A percentile compares a stretch with the other conserved stretches of the same genome.
Evolutionary conservation across 257 asterid genomes (phyloP).

Genomic region (Misopates orontium): DNA sequence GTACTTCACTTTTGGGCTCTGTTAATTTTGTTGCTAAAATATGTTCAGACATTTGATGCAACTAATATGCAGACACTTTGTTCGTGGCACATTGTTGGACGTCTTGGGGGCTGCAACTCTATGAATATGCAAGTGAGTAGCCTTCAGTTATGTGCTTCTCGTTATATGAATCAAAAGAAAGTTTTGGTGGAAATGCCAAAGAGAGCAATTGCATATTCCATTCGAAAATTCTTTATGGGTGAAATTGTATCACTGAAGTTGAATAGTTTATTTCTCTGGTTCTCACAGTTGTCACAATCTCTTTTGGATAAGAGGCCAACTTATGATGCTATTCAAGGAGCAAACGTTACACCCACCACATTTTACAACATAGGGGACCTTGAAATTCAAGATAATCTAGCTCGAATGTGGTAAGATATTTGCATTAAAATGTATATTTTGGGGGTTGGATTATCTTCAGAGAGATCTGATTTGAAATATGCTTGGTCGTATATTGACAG

Average conservation of each 20-base stretch:
- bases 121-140: slow-evolving; percentile 88
- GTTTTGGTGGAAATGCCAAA: slow-evolving; percentile 1
- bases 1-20: slow-evolving; percentile 14
- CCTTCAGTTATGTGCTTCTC: slow-evolving; percentile 12
- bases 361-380: slow-evolving; percentile 96
- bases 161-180: background rate
- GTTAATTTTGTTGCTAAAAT: slow-evolving; percentile 18
- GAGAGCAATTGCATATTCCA: background rate
- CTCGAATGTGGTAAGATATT: slow-evolving; percentile 74
- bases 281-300: slow-evolving; percentile 71
- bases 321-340: slow-evolving; percentile 87
- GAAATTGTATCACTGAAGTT: slow-evolving; percentile 5
- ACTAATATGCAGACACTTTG: slow-evolving; percentile 63
- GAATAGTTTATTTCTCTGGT: slow-evolving; percentile 22
- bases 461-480: slow-evolving; percentile 21
- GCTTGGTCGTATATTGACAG: slow-evolving; percentile 40
- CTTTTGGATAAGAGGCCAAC: slow-evolving; percentile 71
- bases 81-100: slow-evolving; percentile 95
- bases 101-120: slow-evolving; percentile 96
- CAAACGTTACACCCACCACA: slow-evolving; percentile 73
- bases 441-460: slow-evolving; percentile 3
- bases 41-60: slow-evolving; percentile 23
- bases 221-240: background rate
- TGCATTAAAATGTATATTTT: background rate
- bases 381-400: slow-evolving; percentile 85